Evolutionary conservation across 2,329 filamentous ascomycete genomes (phyloP).

Genomic region (Cladosporium cucumerinum): DNA sequence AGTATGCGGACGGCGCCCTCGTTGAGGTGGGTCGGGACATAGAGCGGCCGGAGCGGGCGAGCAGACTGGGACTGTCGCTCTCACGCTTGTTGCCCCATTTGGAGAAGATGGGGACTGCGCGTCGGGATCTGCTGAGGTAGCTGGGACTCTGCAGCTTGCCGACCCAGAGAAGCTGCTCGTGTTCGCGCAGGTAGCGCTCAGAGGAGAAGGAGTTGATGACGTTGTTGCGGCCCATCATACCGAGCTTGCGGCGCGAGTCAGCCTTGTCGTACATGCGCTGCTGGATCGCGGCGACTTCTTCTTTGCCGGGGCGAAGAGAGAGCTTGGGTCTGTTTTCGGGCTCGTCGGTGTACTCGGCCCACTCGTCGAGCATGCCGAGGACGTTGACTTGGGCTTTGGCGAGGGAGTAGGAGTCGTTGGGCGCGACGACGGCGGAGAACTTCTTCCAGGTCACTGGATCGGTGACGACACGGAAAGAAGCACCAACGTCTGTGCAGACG

Average conservation of each 20-base stretch:
- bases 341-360: constrained; percentile 58
- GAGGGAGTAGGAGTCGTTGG: constrained; percentile 59
- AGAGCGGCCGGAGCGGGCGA: constrained; percentile 13
- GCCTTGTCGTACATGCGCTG: constrained; percentile 60
- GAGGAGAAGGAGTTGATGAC: constrained; percentile 59
- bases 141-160: constrained; percentile 22
- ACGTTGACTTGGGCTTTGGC: constrained; percentile 62
- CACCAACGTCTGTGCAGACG: constrained; percentile 51
- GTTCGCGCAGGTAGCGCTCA: constrained; percentile 53
- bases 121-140: constrained; percentile 17
- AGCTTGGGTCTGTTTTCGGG: constrained; percentile 40
- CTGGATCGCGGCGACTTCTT: constrained; percentile 54
- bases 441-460: constrained; percentile 47
- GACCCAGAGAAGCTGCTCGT: constrained; percentile 33
- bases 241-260: constrained; percentile 54
- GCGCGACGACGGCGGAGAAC: constrained; percentile 62
- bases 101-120: constrained; percentile 15
- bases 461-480: constrained; percentile 55
- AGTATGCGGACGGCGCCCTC: constrained; percentile 12
- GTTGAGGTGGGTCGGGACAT: constrained; percentile 5
- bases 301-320: constrained; percentile 47
- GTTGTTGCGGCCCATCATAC: constrained; percentile 57
- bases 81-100: constrained; percentile 15
- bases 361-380: constrained; percentile 60
- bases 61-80: constrained; percentile 15